Percentiles rank a stretch among this genome's conserved stretches.
These are phyloP conservation scores for Kwoniella shandongensis DNA, from an alignment of 768 basidiomycete genomes.

Conservation along the genomic window DNA sequence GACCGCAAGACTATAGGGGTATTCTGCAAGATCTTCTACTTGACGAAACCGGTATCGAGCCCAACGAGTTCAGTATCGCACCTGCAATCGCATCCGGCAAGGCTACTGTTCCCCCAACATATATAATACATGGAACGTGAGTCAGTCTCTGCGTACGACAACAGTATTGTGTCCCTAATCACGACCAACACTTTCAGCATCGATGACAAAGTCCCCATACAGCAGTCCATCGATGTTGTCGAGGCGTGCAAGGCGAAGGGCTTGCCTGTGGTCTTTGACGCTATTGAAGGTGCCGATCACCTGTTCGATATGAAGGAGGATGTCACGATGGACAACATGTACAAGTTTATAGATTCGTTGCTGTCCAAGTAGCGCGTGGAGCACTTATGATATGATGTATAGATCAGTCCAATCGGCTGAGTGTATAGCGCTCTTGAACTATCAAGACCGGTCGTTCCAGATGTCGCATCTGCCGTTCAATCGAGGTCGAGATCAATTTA, in stretches of 20 bases:
- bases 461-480: no score
- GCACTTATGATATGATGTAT: no score
- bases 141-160: neutral
- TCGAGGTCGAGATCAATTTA: no score
- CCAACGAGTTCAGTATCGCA: neutral
- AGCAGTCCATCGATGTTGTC: neutral
- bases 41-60: neutral
- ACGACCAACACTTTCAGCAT: neutral
- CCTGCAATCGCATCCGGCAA: neutral
- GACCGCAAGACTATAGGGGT: no score
- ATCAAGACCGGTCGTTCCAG: no score
- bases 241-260: neutral
- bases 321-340: no score
- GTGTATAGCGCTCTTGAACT: no score
- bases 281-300: neutral
- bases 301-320: neutral
- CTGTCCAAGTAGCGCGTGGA: no score
- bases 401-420: no score
- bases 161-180: no score
- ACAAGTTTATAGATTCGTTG: no score
- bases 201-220: constrained; percentile 6
- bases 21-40: constrained; percentile 1
- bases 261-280: neutral
- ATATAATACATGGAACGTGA: constrained; percentile 3
- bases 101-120: neutral